Evolutionary conservation across 495 filamentous ascomycete species (phyloP), one percentile per base, ranked within the genome.

Genomic region (Xylaria scruposa): DNA sequence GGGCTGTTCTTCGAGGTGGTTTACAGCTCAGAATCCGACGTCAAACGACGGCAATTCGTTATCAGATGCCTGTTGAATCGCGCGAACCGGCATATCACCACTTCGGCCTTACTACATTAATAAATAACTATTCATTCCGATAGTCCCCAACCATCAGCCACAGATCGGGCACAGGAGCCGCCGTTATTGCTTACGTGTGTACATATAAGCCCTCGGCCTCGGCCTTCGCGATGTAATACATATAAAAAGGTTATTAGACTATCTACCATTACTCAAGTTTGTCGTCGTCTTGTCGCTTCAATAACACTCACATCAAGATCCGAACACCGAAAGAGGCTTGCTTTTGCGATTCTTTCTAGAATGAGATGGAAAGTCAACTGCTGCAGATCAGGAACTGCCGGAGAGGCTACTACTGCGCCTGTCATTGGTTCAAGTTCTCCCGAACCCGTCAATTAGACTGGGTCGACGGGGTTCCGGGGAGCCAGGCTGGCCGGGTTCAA

Each of bases 311-410:
- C n/a, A 40, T 60, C 58, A 19, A 60, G 17, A 40, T 60, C n/a
- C 19, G 58, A n/a, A 31, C 21, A 21, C 17, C 29, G 49, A 67
- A 9, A 54, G 36, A 21, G 47, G 31, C 65, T 19, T 63, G 38
- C 38, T 33, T 38, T 33, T 38, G 46, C 29, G 46, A 67, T 38
- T 56, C 31, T 56, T 67, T 67, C 65, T 67, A 56, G 65, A 67
- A 67, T 53, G 33, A n/a, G 31, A 51, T 54, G n/a, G 65, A 56
- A 67, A 42, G 33, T 19, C 21, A 21, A 29, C n/a, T 24, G 29
- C 21, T 67, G 65, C 65, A 42, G 49, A 54, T 54, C 36, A 67
- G 65, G 65, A 56, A 67, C 49, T 67, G 65, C 65, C 65, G 49
- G 47, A 53, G 36, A 24, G 56, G 33, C n/a, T 21, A 19, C 33